Conservation (phyloP, 345 rosid genomes). For the Capsella bursapastoris region DNA sequence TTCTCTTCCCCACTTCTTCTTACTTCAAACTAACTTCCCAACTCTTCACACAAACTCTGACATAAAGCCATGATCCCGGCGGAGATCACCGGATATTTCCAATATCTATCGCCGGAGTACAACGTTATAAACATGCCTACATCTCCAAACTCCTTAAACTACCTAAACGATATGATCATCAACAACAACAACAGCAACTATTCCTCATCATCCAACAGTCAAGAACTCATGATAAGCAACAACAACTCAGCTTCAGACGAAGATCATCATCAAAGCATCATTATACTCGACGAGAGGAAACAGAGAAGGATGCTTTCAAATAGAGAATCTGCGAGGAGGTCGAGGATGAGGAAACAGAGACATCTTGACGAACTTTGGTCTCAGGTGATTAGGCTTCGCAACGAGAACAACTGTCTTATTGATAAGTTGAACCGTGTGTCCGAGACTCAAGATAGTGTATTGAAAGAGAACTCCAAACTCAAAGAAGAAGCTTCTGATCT, state of each 20-base stretch:
- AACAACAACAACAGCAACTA: slow-evolving; percentile 28
- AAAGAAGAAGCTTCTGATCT: slow-evolving; percentile 81
- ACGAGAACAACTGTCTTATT: slow-evolving; percentile 66
- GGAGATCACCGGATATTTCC: slow-evolving; percentile 34
- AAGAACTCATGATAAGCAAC: slow-evolving; percentile 56
- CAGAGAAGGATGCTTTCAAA: slow-evolving; percentile 93
- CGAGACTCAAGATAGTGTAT: slow-evolving; percentile 58
- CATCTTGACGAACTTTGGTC: slow-evolving; percentile 93
- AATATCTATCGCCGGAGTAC: slow-evolving; percentile 36
- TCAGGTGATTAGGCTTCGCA: slow-evolving; percentile 72
- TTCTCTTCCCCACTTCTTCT: slow-evolving; percentile 18
- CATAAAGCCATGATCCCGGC: slow-evolving; percentile 35
- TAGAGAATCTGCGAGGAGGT: slow-evolving; percentile 91
- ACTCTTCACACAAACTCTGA: slow-evolving; percentile 11
- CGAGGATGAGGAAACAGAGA: slow-evolving; percentile 94
- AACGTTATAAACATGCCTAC: slow-evolving; percentile 27
- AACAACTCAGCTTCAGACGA: slow-evolving; percentile 82
- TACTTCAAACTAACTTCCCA: slow-evolving; percentile 29
- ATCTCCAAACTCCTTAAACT: slow-evolving; percentile 41
- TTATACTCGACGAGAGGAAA: slow-evolving; percentile 83
- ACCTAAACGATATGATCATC: slow-evolving; percentile 40
- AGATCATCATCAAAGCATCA: slow-evolving; percentile 56
- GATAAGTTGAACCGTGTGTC: slow-evolving; percentile 67
- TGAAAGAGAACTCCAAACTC: slow-evolving; percentile 75
- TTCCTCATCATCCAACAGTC: slow-evolving; percentile 42